These are phyloP conservation scores for Coprinellus aureogranulatus DNA, from an alignment of 768 basidiomycete species.

Conservation along the genomic window DNA sequence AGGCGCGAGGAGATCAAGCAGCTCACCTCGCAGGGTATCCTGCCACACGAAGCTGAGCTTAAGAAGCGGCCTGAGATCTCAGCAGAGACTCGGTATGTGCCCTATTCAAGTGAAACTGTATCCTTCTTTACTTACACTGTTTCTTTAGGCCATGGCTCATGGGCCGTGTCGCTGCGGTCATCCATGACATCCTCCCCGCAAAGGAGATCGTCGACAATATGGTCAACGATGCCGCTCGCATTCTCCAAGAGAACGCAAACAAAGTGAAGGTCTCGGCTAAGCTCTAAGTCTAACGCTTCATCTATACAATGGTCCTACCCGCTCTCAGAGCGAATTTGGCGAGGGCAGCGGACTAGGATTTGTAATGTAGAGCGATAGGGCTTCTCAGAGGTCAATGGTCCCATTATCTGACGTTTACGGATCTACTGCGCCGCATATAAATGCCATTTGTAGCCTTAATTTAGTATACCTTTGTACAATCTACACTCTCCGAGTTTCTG, in stretches of 20 bases:
- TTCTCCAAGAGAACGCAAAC: conserved; percentile 35
- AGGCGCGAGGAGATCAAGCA: conserved; percentile 78
- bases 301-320: no score
- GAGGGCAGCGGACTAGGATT: no score
- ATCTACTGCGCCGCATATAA: no score
- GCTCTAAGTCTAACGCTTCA: conserved; percentile 31
- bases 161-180: conserved; percentile 74
- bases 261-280: conserved; percentile 48
- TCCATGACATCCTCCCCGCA: conserved; percentile 77
- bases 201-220: conserved; percentile 81
- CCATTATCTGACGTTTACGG: no score
- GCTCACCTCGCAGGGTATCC: conserved; percentile 77
- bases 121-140: neutral
- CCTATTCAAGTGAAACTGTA: neutral
- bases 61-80: conserved; percentile 81
- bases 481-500: no score
- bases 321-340: no score
- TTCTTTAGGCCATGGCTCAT: conserved; percentile 67
- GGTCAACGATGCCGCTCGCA: conserved; percentile 42
- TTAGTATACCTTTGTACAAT: no score
- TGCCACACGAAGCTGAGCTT: conserved; percentile 71
- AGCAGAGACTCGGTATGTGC: conserved; percentile 45
- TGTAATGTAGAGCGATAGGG: no score
- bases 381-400: no score
- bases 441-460: no score